Percentiles rank a stretch among this genome's conserved stretches.
Evolutionary conservation across 306 rosid genomes (phyloP).

Genomic region (Fagus crenata): DNA sequence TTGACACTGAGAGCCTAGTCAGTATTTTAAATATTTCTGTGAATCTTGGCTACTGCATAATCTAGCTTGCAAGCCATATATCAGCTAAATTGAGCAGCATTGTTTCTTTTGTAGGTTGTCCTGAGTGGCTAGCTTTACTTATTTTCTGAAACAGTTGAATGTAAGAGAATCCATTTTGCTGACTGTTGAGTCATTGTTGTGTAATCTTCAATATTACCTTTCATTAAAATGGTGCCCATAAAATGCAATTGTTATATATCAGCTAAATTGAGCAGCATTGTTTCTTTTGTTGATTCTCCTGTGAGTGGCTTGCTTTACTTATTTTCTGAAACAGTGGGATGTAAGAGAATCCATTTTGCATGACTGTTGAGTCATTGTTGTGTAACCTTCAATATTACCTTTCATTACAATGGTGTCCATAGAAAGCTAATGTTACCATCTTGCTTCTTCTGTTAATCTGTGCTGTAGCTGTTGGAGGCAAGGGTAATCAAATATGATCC

Average conservation of each 20-base stretch:
- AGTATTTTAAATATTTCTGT: not conserved
- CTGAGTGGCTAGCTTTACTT: not conserved
- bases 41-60: not conserved
- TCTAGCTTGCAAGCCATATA: not conserved
- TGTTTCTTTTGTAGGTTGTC: too few relatives aligned
- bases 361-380: not conserved
- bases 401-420: not conserved
- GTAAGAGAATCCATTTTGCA: not conserved
- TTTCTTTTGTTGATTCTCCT: too few relatives aligned
- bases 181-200: not conserved
- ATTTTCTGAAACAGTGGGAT: not conserved
- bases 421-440: not conserved
- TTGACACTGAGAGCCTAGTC: not conserved
- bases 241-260: not conserved
- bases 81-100: not conserved
- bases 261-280: too few relatives aligned
- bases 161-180: not conserved
- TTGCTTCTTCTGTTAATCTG: not conserved
- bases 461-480: not conserved
- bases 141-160: not conserved
- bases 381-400: not conserved
- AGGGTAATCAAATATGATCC: not conserved
- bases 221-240: not conserved
- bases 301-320: not conserved
- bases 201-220: not conserved